phyloP scores from a whole-genome alignment of 257 asterid genomes.

The Avicennia marina region DNA sequence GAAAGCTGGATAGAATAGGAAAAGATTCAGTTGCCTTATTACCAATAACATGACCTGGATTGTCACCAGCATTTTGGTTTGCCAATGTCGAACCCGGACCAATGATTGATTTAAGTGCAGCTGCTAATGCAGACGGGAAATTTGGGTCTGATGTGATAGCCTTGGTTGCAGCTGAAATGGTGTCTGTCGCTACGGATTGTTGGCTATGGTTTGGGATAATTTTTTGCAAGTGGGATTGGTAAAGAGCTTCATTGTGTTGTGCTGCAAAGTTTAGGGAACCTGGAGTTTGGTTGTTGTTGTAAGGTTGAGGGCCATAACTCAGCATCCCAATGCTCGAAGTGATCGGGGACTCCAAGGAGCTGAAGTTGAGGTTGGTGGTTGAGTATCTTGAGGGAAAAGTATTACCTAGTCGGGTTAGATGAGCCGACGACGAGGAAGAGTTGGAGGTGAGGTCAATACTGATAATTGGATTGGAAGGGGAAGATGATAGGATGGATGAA shows the following conservation, averaged over 20 bases:
- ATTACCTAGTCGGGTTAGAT: conserved; percentile 22
- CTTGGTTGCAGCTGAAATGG: conserved; percentile 87
- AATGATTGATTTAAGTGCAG: conserved; percentile 74
- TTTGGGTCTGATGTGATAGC: conserved; percentile 82
- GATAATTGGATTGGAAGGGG: conserved; percentile 65
- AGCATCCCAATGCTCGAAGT: conserved; percentile 59
- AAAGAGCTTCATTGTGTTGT: conserved; percentile 52
- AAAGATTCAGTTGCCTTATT: conserved; percentile 35
- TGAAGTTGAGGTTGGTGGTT: conserved; percentile 70
- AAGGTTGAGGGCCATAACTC: conserved; percentile 36
- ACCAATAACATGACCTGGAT: conserved; percentile 14
- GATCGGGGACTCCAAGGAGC: conserved; percentile 65
- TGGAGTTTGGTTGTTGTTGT: conserved; percentile 35
- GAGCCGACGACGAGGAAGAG: conserved; percentile 33
- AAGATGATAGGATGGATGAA: conserved; percentile 60
- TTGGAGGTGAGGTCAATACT: conserved; percentile 78
- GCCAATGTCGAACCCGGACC: conserved; percentile 23
- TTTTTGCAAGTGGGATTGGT: conserved; percentile 49
- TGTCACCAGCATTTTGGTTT: conserved; percentile 27
- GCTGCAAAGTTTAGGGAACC: conserved; percentile 52
- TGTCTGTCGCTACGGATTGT: conserved; percentile 44
- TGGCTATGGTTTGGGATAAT: conserved; percentile 30
- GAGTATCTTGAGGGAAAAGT: conserved; percentile 47
- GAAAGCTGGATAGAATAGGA: conserved; percentile 55
- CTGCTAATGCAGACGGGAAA: conserved; percentile 84